Base-by-base conservation (phyloP, 1,139 yeast species). In the Groenewaldozyma auringiensis region DNA sequence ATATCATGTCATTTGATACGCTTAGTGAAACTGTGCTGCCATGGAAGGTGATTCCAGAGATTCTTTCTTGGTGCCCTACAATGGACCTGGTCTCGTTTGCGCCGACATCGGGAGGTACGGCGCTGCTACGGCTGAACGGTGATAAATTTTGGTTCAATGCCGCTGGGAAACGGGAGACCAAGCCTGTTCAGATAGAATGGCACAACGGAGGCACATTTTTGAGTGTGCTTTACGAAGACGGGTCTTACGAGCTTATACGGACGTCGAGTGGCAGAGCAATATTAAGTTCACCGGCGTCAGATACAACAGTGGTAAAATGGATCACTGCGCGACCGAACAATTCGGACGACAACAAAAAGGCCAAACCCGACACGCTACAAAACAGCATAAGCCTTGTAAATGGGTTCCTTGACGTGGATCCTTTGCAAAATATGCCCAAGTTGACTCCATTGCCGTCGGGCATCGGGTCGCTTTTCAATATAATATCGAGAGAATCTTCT, bases 41-140 rank as follows among this genome's bases (percentile, higher is more conserved):
- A 3, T 50, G 54, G 40, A 39, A 47, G 21, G 52, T 75, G 31
- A 71, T 71, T 49, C 71, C 74, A 1, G 64, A 60, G 42, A 64
- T 71, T 42, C 54, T 76, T 45, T 65, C 70, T 46, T 75, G 81
- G 76, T 76, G 81, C 55, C 83, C 83, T 0, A 66, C 72, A 9
- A 72, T 78, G 68, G 78, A 77, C 53, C 63, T 79, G 38, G 55
- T 79, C 35, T 73, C 78, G 21, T 62, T 77, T 3, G 68, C 75
- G 67, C 54, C 62, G 11, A 51, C 51, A 18, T 70, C 72, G 43
- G 69, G 66, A 41, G 71, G 66, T 47, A 60, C 78, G 18, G 69
- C 76, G 71, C 73, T 78, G 14, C 76, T 72, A 50, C 65, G 84
- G 40, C 62, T 74, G 41, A 75, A 74, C 50, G 83, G 83, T 0